Percentiles rank a stretch among this genome's conserved stretches.
These are phyloP conservation scores for Rhinocladiella similis DNA, from an alignment of 2,329 filamentous ascomycete species.

Conservation along the genomic window DNA sequence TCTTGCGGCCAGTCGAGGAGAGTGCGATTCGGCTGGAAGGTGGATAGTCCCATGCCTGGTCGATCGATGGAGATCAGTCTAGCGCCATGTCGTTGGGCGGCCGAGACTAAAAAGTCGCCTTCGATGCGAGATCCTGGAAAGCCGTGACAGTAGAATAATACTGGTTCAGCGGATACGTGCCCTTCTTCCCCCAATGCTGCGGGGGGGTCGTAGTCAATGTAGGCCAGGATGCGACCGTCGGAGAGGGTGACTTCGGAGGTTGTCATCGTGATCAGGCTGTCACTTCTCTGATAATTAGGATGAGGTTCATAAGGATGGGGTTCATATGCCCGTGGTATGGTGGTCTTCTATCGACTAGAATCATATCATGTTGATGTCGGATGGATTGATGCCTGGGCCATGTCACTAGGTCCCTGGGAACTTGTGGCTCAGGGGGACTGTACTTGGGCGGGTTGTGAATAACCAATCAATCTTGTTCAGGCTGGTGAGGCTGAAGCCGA, in stretches of 20 bases:
- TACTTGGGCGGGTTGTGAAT: too few species aligned
- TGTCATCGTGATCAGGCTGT: not conserved
- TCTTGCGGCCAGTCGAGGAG: slow-evolving; percentile 48
- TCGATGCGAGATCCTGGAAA: slow-evolving; percentile 46
- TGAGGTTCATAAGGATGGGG: too few species aligned
- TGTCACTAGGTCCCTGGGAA: too few species aligned
- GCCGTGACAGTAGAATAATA: slow-evolving; percentile 46
- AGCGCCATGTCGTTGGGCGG: slow-evolving; percentile 37
- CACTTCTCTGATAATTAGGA: too few species aligned
- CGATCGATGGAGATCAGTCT: slow-evolving; percentile 46
- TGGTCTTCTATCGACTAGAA: too few species aligned
- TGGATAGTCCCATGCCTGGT: slow-evolving; percentile 46
- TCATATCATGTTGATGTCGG: too few species aligned
- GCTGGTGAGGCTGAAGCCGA: too few species aligned
- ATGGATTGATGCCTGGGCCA: too few species aligned
- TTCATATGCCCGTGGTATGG: too few species aligned
- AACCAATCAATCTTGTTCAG: too few species aligned
- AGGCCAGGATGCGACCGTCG: slow-evolving; percentile 45
- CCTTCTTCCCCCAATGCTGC: not conserved
- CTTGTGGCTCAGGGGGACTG: too few species aligned
- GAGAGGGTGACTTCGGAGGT: slow-evolving; percentile 12
- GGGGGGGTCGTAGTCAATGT: slow-evolving; percentile 42
- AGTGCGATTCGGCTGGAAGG: slow-evolving; percentile 37
- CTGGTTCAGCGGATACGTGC: slow-evolving; percentile 17
- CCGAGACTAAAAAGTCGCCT: slow-evolving; percentile 36